Evolutionary conservation across 805 yeast genomes (phyloP).

Genomic region (Monosporozyma solicola): DNA sequence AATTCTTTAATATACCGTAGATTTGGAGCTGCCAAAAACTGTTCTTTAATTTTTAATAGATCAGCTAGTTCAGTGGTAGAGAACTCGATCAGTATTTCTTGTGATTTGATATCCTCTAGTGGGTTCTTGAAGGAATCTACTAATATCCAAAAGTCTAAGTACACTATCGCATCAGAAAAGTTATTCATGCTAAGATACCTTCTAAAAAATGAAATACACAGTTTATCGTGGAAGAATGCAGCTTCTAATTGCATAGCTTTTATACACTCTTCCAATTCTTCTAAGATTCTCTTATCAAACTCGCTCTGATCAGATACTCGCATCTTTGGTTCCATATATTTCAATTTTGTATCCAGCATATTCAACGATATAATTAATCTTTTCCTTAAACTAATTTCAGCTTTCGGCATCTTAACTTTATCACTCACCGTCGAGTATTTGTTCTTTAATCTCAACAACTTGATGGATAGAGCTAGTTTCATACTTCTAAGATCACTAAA

Average conservation of each 20-base stretch:
- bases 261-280: conserved; percentile 12
- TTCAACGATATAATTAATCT: conserved; percentile 19
- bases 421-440: not conserved
- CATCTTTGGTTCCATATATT: conserved; percentile 3
- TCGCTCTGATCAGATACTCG: not conserved
- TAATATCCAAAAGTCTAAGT: conserved; percentile 56
- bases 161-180: conserved; percentile 8
- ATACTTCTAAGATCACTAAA: conserved; percentile 11
- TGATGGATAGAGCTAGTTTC: conserved; percentile 12
- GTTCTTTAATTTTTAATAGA: conserved; percentile 16
- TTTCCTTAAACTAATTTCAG: conserved; percentile 7
- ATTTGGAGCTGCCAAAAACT: conserved; percentile 13
- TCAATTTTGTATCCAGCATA: conserved; percentile 20
- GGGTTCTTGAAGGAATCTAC: conserved; percentile 69
- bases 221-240: conserved; percentile 13
- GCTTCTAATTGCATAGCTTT: conserved; percentile 12
- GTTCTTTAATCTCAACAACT: conserved; percentile 11
- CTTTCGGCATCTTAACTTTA: not conserved
- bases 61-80: conserved; percentile 19
- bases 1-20: conserved; percentile 14
- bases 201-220: conserved; percentile 12
- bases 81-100: conserved; percentile 21
- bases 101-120: conserved; percentile 37
- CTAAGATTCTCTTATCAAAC: conserved; percentile 6
- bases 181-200: conserved; percentile 7